Evolutionary conservation across 768 basidiomycete genomes (phyloP).

Genomic region (Hericium erinaceus): DNA sequence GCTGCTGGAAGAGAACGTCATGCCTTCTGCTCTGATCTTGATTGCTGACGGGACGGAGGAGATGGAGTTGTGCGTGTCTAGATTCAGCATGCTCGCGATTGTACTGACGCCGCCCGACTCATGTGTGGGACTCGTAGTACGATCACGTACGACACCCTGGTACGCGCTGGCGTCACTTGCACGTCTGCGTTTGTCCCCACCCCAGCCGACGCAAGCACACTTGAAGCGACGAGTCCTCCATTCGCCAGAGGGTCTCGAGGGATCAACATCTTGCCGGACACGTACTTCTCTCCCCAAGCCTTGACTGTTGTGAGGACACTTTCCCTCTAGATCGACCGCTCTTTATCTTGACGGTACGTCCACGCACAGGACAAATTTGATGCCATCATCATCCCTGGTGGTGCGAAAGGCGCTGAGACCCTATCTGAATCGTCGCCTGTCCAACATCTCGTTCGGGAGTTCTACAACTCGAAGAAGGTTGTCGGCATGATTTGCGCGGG

Average conservation of each 20-base stretch:
- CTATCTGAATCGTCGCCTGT: slow-evolving; percentile 51
- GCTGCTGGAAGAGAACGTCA: neutral
- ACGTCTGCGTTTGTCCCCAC: slow-evolving; percentile 53
- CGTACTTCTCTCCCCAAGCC: slow-evolving; percentile 23
- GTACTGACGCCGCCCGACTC: neutral
- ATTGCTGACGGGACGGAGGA: slow-evolving; percentile 82
- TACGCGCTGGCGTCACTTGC: slow-evolving; percentile 60
- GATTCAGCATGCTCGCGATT: neutral
- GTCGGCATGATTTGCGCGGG: slow-evolving; percentile 88
- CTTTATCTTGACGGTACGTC: neutral
- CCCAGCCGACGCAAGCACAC: neutral
- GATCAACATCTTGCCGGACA: slow-evolving; percentile 63
- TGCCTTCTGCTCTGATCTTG: slow-evolving; percentile 56
- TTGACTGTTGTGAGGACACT: slow-evolving; percentile 13
- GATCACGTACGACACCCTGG: slow-evolving; percentile 74
- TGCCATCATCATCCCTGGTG: slow-evolving; percentile 67
- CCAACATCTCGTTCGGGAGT: slow-evolving; percentile 53
- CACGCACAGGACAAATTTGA: slow-evolving; percentile 50
- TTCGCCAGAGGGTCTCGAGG: slow-evolving; percentile 63
- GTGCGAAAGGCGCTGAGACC: slow-evolving; percentile 68
- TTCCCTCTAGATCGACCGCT: neutral
- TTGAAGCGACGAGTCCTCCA: slow-evolving; percentile 29
- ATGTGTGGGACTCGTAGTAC: slow-evolving; percentile 35
- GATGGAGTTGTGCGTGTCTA: slow-evolving; percentile 69
- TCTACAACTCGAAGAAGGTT: slow-evolving; percentile 41